A percentile compares a stretch with the other conserved stretches of the same genome.
Conservation (phyloP, 345 rosid genomes). For the Populus nigra region DNA sequence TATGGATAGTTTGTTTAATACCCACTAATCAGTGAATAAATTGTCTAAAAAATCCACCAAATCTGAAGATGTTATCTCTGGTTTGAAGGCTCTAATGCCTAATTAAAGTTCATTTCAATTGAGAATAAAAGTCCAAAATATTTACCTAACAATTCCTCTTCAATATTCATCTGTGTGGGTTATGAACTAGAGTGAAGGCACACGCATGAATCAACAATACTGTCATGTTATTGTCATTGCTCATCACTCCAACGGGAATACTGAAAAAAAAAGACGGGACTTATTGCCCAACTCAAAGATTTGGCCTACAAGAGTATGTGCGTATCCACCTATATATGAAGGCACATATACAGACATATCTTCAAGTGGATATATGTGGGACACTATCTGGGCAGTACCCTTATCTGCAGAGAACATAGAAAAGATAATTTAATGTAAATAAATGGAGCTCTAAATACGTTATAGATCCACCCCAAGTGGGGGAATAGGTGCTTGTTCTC, state of each 20-base stretch:
- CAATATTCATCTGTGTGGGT: too few relatives aligned
- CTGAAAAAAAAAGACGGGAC: not conserved
- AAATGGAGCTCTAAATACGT: conserved; percentile 11
- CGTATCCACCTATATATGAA: not conserved
- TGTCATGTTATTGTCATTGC: too few relatives aligned
- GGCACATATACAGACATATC: not conserved
- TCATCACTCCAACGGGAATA: not conserved
- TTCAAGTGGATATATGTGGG: not conserved
- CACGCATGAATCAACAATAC: not conserved
- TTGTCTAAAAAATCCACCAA: too few relatives aligned
- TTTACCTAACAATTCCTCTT: too few relatives aligned
- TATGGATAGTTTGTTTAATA: too few relatives aligned
- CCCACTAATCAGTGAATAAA: too few relatives aligned
- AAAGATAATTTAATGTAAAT: not conserved
- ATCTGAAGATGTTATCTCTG: too few relatives aligned
- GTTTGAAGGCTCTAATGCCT: too few relatives aligned
- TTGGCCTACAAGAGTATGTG: not conserved
- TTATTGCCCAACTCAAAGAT: not conserved
- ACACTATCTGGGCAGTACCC: not conserved
- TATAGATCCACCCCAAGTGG: conserved; percentile 25
- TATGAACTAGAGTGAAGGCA: not conserved
- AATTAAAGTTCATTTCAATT: too few relatives aligned
- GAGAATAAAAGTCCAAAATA: too few relatives aligned
- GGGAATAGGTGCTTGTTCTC: conserved; percentile 10
- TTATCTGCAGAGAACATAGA: too few relatives aligned